Evolutionary conservation across 2,329 filamentous ascomycete genomes (phyloP).

Genomic region (Cladosporium sp.): DNA sequence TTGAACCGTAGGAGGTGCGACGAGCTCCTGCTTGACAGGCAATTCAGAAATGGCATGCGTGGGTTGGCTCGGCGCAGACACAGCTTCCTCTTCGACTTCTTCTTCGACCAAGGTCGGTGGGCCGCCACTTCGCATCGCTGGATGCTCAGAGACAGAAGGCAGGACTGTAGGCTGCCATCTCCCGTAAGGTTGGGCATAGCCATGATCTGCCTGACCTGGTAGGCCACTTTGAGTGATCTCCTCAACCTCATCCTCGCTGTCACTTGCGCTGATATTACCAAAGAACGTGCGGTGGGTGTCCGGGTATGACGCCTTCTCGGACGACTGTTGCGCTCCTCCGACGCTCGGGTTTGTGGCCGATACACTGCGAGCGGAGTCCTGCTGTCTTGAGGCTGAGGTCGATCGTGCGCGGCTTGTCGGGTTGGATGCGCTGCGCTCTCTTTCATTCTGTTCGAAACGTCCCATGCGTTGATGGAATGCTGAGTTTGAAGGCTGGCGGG

Average conservation of each 20-base stretch:
- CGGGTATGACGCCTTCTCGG: conserved; percentile 18
- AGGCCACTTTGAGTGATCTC: conserved; percentile 17
- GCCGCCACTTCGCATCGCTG: conserved; percentile 27
- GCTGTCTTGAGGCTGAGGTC: conserved; percentile 27
- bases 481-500: conserved; percentile 15
- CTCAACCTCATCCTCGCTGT: conserved; percentile 37
- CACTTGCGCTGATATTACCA: conserved; percentile 35
- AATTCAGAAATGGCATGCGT: background rate
- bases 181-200: conserved; percentile 21
- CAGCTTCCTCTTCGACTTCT: conserved; percentile 21
- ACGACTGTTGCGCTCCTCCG: background rate
- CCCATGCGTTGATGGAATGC: conserved; percentile 23
- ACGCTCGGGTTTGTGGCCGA: conserved; percentile 38
- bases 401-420: conserved; percentile 25
- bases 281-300: conserved; percentile 37
- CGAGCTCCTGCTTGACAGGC: background rate
- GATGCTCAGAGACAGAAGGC: conserved; percentile 34
- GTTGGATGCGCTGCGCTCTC: conserved; percentile 18
- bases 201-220: conserved; percentile 20
- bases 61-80: background rate
- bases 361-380: conserved; percentile 35
- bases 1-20: background rate
- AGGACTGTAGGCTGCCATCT: conserved; percentile 30
- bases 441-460: conserved; percentile 21
- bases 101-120: conserved; percentile 25